phyloP scores from a whole-genome alignment of 805 yeast genomes.

The Groenewaldozyma salmanticensis region DNA sequence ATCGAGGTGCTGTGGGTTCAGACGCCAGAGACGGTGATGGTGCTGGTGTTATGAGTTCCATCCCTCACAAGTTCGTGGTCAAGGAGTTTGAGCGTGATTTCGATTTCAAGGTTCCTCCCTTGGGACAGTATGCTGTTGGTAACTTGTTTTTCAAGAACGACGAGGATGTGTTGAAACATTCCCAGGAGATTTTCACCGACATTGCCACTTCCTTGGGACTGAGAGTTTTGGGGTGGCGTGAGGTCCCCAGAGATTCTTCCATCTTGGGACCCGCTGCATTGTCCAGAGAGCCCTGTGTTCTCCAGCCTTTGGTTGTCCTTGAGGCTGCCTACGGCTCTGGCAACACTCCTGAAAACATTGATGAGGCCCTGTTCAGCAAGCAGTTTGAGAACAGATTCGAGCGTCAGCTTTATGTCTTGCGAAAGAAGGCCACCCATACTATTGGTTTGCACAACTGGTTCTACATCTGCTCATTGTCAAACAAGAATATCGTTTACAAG shows the following conservation, averaged over 20 bases:
- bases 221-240: constrained; percentile 87
- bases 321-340: constrained; percentile 38
- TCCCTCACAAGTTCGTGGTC: constrained; percentile 79
- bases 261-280: constrained; percentile 91
- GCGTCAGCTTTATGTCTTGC: constrained; percentile 70
- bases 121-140: constrained; percentile 91
- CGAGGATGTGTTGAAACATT: constrained; percentile 52
- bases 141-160: constrained; percentile 90
- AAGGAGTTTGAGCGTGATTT: constrained; percentile 74
- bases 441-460: constrained; percentile 97
- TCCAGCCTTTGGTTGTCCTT: constrained; percentile 88
- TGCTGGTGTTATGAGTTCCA: constrained; percentile 90
- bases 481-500: constrained; percentile 86
- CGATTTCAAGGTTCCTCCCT: constrained; percentile 57
- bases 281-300: constrained; percentile 81
- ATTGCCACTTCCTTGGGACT: constrained; percentile 71
- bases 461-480: constrained; percentile 86
- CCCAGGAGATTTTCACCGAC: constrained; percentile 68
- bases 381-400: constrained; percentile 60
- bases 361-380: constrained; percentile 43
- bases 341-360: constrained; percentile 23
- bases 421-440: constrained; percentile 83
- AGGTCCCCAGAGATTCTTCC: constrained; percentile 89
- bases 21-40: constrained; percentile 98
- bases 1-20: constrained; percentile 94